Percentiles rank a stretch among this genome's conserved stretches.
These are phyloP conservation scores for Evernia prunastri DNA, from an alignment of 495 filamentous ascomycete genomes.

Conservation along the genomic window DNA sequence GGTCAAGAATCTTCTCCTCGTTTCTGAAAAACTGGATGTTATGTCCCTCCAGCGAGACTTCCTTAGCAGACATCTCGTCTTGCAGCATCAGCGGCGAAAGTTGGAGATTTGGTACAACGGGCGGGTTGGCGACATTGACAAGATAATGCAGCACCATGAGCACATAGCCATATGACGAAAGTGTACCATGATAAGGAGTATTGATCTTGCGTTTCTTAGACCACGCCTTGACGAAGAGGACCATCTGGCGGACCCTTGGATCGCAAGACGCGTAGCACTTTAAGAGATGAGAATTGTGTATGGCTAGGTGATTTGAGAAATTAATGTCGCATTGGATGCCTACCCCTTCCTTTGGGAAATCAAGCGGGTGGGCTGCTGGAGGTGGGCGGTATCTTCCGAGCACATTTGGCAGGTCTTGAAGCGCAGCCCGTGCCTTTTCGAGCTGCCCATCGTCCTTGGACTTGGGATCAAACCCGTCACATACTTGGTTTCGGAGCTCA, in stretches of 20 bases:
- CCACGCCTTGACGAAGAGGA: constrained; percentile 79
- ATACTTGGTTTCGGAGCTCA: background rate
- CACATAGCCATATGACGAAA: constrained; percentile 84
- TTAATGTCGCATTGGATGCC: constrained; percentile 82
- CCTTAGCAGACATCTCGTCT: constrained; percentile 20
- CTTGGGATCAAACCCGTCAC: background rate
- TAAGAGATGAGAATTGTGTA: constrained; percentile 73
- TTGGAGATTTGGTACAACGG: constrained; percentile 76
- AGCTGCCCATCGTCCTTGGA: background rate
- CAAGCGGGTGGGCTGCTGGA: constrained; percentile 39
- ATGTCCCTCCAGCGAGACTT: constrained; percentile 44
- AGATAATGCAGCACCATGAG: constrained; percentile 90
- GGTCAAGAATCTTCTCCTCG: constrained; percentile 51
- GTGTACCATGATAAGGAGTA: constrained; percentile 69
- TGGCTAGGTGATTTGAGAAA: constrained; percentile 67
- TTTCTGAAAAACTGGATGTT: constrained; percentile 63
- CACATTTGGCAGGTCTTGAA: constrained; percentile 25
- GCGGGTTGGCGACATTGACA: constrained; percentile 66
- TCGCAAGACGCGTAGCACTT: constrained; percentile 72
- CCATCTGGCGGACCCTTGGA: constrained; percentile 61
- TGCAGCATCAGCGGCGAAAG: constrained; percentile 23
- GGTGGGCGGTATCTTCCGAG: constrained; percentile 24
- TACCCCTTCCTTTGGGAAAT: constrained; percentile 61
- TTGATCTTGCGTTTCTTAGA: constrained; percentile 76
- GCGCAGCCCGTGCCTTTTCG: constrained; percentile 7